Conservation (phyloP, 306 rosid genomes). For the Fagus sylvatica region DNA sequence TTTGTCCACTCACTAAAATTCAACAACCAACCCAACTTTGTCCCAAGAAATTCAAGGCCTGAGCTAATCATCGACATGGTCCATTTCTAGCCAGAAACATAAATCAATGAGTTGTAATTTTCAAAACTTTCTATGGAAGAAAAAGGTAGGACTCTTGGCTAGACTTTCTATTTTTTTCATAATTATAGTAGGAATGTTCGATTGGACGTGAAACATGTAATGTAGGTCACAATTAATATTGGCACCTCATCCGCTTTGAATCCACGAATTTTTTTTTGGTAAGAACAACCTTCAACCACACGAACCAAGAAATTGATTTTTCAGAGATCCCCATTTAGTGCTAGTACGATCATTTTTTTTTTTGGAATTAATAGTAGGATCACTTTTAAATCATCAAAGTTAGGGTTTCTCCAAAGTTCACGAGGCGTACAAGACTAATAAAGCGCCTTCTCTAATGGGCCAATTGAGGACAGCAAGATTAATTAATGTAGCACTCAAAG, state of each 20-base stretch:
- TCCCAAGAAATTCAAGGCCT: neutral
- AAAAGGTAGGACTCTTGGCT: neutral
- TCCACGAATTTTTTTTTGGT: conserved; percentile 14
- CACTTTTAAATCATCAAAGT: neutral
- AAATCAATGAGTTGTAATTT: conserved; percentile 12
- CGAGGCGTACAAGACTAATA: neutral
- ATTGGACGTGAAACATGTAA: conserved; percentile 32
- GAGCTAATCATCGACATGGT: conserved; percentile 16
- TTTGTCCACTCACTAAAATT: neutral
- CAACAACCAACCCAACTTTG: neutral
- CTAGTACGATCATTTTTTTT: neutral
- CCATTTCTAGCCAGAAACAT: conserved; percentile 18
- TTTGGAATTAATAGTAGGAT: no score
- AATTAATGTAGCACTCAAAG: neutral
- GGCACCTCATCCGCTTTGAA: conserved; percentile 14
- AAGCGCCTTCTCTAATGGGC: neutral
- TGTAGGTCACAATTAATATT: conserved; percentile 28
- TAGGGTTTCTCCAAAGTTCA: neutral
- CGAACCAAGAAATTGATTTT: conserved; percentile 12
- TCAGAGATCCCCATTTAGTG: conserved; percentile 5
- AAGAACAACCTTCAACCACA: conserved; percentile 15
- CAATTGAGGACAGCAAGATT: neutral
- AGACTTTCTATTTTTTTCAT: conserved; percentile 10
- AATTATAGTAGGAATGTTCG: conserved; percentile 37
- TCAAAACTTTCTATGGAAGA: conserved; percentile 18